Percentiles rank a stretch among this genome's conserved stretches.
Conservation (phyloP, 192 early-diverging fungal genomes). For the Coemansia sp. region DNA sequence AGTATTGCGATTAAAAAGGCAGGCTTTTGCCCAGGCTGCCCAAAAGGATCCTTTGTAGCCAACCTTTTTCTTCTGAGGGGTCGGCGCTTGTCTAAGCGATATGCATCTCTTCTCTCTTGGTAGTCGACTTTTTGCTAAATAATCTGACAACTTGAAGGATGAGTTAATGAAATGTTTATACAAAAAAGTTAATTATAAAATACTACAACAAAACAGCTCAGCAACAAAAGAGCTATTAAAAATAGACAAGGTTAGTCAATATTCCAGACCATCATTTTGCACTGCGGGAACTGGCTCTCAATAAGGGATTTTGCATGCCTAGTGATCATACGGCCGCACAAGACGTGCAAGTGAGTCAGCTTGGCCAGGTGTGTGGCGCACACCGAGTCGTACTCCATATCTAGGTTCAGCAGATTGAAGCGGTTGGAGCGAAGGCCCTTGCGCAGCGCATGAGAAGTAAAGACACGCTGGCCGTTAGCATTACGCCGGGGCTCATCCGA, state of each 20-base stretch:
- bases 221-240: neutral
- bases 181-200: neutral
- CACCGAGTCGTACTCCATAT: slow-evolving; percentile 57
- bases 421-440: slow-evolving; percentile 47
- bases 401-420: slow-evolving; percentile 56
- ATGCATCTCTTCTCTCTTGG: neutral
- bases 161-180: neutral
- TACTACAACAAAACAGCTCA: neutral
- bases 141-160: neutral
- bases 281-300: slow-evolving; percentile 55
- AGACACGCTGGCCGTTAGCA: slow-evolving; percentile 28
- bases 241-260: slow-evolving; percentile 22
- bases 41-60: neutral
- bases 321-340: slow-evolving; percentile 55
- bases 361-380: slow-evolving; percentile 50
- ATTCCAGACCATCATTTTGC: slow-evolving; percentile 60
- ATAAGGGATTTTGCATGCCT: slow-evolving; percentile 55
- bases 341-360: slow-evolving; percentile 43
- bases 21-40: neutral
- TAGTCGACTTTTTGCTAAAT: neutral
- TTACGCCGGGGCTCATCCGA: slow-evolving; percentile 15
- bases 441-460: slow-evolving; percentile 50
- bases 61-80: neutral
- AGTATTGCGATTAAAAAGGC: no score
- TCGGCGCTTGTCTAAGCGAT: neutral